Percentiles rank a stretch among this genome's conserved stretches.
phyloP scores from a whole-genome alignment of 2,329 filamentous ascomycete genomes.

The Ophidiomyces ophidiicola region DNA sequence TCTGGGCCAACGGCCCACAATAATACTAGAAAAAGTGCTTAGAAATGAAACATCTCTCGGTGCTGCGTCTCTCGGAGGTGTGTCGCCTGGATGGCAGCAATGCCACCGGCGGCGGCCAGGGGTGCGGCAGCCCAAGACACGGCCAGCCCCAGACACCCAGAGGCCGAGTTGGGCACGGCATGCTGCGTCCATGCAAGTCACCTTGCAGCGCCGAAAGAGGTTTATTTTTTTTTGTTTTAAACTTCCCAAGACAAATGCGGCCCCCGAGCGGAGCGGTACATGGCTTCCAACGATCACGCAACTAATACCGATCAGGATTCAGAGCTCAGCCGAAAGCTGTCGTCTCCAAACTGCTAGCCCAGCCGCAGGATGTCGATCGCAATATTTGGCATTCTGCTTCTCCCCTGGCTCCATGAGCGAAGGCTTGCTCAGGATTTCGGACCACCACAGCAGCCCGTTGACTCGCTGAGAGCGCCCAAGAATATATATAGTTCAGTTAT shows the following conservation, averaged over 20 bases:
- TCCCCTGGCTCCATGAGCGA: background rate
- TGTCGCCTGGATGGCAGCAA: background rate
- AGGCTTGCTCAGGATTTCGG: background rate
- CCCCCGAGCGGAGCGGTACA: too few relatives aligned
- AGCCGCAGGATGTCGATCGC: constrained; percentile 9
- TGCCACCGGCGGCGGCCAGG: background rate
- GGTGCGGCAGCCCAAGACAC: constrained; percentile 2
- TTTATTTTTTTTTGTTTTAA: too few relatives aligned
- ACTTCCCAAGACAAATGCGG: too few relatives aligned
- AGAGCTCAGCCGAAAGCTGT: too few relatives aligned
- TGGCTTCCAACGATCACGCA: too few relatives aligned
- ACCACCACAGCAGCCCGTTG: background rate
- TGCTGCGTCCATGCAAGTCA: too few relatives aligned
- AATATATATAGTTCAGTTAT: background rate
- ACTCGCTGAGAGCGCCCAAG: background rate
- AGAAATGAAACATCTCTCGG: background rate
- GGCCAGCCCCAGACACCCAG: background rate
- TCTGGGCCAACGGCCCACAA: too few relatives aligned
- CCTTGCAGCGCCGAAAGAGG: too few relatives aligned
- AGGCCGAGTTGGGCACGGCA: too few relatives aligned
- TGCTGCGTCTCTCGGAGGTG: background rate
- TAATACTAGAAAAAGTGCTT: too few relatives aligned
- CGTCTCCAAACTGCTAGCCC: too few relatives aligned
- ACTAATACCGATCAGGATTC: too few relatives aligned
- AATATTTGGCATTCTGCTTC: background rate